Evolutionary conservation across 768 basidiomycete species (phyloP).

Genomic region (Pisolithus albus): DNA sequence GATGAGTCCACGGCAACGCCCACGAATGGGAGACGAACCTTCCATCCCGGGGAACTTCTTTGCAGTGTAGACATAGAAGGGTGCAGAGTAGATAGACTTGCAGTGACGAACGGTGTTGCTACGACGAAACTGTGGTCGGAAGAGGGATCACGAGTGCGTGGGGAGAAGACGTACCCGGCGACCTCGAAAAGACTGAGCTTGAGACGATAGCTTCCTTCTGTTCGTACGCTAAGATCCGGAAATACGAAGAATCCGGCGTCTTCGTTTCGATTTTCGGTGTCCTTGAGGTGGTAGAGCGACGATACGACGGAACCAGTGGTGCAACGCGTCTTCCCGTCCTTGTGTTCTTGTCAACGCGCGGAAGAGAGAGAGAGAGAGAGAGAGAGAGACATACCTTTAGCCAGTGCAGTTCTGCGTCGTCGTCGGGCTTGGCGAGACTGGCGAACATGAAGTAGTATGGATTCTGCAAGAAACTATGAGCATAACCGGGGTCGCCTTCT

Average conservation of each 20-base stretch:
- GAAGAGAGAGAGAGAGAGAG: background rate
- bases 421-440: constrained; percentile 80
- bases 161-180: constrained; percentile 58
- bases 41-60: constrained; percentile 98
- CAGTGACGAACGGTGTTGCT: constrained; percentile 86
- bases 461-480: constrained; percentile 71
- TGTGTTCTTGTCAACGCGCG: constrained; percentile 3
- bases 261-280: constrained; percentile 48
- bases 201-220: constrained; percentile 78
- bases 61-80: constrained; percentile 92
- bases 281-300: constrained; percentile 86
- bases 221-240: constrained; percentile 86
- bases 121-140: background rate
- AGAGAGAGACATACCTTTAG: constrained; percentile 45
- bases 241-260: constrained; percentile 96
- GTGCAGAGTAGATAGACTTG: constrained; percentile 79
- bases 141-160: constrained; percentile 4
- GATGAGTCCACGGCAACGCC: background rate
- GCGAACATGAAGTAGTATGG: constrained; percentile 98
- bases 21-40: constrained; percentile 41
- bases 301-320: constrained; percentile 90
- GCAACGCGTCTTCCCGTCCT: constrained; percentile 88
- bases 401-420: constrained; percentile 86
- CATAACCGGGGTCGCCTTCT: constrained; percentile 35
- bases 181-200: constrained; percentile 84